Evolutionary conservation across 805 yeast species (phyloP), one percentile per base, ranked within the genome.

Genomic region (Candida vaughaniae): DNA sequence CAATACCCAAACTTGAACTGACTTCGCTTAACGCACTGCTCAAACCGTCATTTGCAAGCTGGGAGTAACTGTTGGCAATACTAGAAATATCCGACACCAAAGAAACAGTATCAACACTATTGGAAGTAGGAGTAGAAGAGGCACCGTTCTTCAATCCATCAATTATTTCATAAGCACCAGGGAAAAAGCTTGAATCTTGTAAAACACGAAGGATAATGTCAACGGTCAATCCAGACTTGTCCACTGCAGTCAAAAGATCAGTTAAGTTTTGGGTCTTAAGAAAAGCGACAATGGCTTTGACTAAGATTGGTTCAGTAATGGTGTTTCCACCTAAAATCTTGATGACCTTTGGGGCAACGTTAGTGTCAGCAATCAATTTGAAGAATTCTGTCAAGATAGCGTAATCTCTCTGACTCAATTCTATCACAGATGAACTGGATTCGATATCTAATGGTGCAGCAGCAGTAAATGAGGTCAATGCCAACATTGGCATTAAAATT

Each of bases 221-320:
- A 30, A 55, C 48, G 3, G 53, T 55, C 30, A 58, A 48, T 6
- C 53, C 52, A 7, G 62, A 56, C 22, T 51, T 39, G 30, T 56
- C 62, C 16, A 55, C 56, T 4, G 57, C 49, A 16, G 23, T 25
- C 28, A 59, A 45, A 17, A 59, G 38, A 31, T 44, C 46, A 2
- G 48, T 38, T 33, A 58, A 49, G 35, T 56, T 51, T 25, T 45
- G 48, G 8, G 46, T 29, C 29, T 52, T 42, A 22, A 59, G 37
- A 31, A 56, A 53, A 8, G 42, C 50, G 23, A 47, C 59, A 36
- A 53, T 48, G 20, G 53, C 58, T 20, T 46, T 39, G 16, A 49
- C 52, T 20, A 54, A 47, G 20, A 51, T 51, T 15, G 51, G 49
- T 34, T 58, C 58, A n/a, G 62, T 57, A 19, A 59, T 29, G 7